A percentile compares a stretch with the other conserved stretches of the same genome.
These are phyloP conservation scores for Monosporascus sp. DNA, from an alignment of 2,329 filamentous ascomycete genomes.

Conservation along the genomic window DNA sequence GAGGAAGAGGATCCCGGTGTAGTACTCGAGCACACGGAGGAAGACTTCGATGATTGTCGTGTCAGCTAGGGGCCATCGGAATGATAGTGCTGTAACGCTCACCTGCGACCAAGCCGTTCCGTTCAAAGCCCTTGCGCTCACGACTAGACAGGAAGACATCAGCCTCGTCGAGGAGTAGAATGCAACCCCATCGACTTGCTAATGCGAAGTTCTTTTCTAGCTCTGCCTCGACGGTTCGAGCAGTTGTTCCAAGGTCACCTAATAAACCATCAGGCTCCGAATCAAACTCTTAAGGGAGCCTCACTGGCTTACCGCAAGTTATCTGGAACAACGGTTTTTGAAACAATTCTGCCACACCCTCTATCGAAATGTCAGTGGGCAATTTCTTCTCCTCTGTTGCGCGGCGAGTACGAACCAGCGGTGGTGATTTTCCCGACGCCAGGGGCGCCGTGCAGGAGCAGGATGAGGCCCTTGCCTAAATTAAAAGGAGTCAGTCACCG, in stretches of 20 bases:
- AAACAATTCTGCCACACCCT: no score
- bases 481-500: no score
- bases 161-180: no score
- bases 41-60: conserved; percentile 22
- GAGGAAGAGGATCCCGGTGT: conserved; percentile 31
- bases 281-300: no score
- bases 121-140: conserved; percentile 14
- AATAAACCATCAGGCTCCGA: no score
- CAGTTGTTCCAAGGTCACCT: no score
- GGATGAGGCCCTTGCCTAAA: conserved; percentile 12
- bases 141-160: conserved; percentile 2
- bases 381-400: no score
- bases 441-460: conserved; percentile 14
- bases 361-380: neutral
- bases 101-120: conserved; percentile 28
- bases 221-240: conserved; percentile 25
- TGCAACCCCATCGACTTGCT: no score
- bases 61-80: neutral
- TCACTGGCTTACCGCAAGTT: no score
- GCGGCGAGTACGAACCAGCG: no score
- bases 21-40: conserved; percentile 11
- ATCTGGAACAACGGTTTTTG: no score
- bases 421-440: conserved; percentile 15
- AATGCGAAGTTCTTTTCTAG: conserved; percentile 15
- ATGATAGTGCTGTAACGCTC: no score